Conservation (phyloP, 768 basidiomycete species). For the Podaxis rugospora region DNA sequence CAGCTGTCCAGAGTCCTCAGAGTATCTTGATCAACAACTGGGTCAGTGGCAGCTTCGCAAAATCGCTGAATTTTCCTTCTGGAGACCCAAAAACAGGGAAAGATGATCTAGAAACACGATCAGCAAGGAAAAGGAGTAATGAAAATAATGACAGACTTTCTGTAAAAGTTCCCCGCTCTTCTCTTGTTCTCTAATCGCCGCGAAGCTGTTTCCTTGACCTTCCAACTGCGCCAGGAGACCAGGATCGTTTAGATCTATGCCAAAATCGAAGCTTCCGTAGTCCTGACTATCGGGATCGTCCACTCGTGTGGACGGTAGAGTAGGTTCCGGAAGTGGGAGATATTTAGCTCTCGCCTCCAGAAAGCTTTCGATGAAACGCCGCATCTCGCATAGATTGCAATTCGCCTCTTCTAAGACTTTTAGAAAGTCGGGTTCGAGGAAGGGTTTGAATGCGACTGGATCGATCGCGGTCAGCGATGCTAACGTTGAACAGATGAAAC, state of each 20-base stretch:
- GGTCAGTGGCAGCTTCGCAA: conserved; percentile 2
- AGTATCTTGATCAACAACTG: neutral
- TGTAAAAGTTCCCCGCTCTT: neutral
- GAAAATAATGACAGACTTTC: neutral
- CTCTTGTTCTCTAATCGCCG: conserved; percentile 3
- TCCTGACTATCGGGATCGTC: conserved; percentile 11
- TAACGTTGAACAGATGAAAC: neutral
- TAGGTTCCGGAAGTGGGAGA: conserved; percentile 2
- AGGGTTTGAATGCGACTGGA: conserved; percentile 8
- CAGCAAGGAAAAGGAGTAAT: neutral
- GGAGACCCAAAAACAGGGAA: conserved; percentile 8
- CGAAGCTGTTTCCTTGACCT: neutral
- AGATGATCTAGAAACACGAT: neutral
- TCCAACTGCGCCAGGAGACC: neutral
- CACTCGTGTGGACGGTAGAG: neutral
- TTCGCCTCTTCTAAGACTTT: conserved; percentile 7
- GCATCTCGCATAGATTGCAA: conserved; percentile 6
- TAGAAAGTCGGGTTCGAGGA: conserved; percentile 4
- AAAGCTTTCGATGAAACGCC: conserved; percentile 9
- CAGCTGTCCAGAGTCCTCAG: conserved; percentile 9
- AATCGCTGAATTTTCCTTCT: conserved; percentile 5
- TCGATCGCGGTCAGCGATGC: neutral
- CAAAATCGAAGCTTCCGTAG: conserved; percentile 7
- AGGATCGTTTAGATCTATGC: conserved; percentile 8
- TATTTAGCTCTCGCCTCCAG: neutral